Evolutionary conservation across 2,329 filamentous ascomycete species (phyloP).

Genomic region (Pestalotiopsis sp.): DNA sequence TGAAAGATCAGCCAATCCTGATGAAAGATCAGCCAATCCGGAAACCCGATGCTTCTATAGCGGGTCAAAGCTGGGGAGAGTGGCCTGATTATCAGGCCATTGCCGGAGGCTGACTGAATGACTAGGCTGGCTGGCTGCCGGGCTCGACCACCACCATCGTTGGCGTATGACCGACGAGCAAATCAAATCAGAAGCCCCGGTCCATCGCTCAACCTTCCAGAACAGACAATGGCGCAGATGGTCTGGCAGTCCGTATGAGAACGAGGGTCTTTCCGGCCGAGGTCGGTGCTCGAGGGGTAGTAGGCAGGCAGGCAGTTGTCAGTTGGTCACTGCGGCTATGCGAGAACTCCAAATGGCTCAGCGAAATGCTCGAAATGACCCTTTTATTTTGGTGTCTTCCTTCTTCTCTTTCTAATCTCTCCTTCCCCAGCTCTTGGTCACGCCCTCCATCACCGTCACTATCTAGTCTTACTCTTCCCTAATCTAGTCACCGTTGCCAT

Average conservation of each 20-base stretch:
- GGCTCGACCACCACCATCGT: neutral
- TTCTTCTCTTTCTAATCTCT: neutral
- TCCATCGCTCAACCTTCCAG: neutral
- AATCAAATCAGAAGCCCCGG: neutral
- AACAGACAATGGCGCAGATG: no score
- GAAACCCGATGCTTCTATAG: neutral
- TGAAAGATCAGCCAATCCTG: neutral
- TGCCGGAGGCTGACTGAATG: neutral
- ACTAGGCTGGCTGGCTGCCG: neutral
- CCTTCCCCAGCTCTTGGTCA: neutral
- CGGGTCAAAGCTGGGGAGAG: neutral
- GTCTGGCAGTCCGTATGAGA: neutral
- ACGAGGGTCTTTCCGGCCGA: neutral
- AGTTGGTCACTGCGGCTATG: neutral
- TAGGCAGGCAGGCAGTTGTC: neutral
- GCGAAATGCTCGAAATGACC: neutral
- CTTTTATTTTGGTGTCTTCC: neutral
- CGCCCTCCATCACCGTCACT: neutral
- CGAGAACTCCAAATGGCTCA: neutral
- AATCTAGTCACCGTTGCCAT: no score
- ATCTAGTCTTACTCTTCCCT: neutral
- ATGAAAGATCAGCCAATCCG: neutral
- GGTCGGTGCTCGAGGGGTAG: neutral
- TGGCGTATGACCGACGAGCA: neutral
- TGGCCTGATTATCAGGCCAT: conserved; percentile 3